These are phyloP conservation scores for Fonsecaea nubica DNA, from an alignment of 2,329 filamentous ascomycete genomes.

Conservation along the genomic window DNA sequence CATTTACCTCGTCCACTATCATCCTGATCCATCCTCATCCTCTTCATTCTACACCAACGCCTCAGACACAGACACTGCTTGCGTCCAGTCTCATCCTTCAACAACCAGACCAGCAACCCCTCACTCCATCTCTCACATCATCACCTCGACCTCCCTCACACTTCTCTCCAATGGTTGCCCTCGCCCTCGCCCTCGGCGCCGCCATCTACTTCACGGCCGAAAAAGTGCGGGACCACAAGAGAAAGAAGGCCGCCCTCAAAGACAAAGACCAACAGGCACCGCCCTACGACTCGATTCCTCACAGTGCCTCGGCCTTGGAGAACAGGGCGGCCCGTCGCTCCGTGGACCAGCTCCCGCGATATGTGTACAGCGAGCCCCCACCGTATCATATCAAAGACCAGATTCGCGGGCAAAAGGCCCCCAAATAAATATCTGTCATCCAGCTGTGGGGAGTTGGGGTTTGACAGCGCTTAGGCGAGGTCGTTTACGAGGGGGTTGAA, in stretches of 20 bases:
- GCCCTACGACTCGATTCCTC: background rate
- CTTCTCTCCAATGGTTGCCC: conserved; percentile 21
- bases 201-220: conserved; percentile 23
- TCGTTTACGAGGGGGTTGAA: too few relatives aligned
- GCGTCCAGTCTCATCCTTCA: too few relatives aligned
- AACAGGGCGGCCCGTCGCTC: background rate
- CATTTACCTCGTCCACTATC: too few relatives aligned
- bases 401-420: background rate
- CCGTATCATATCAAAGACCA: background rate
- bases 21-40: too few relatives aligned
- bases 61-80: background rate
- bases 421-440: background rate
- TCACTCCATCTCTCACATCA: background rate
- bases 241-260: conserved; percentile 21
- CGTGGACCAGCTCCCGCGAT: background rate
- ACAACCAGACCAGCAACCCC: too few relatives aligned
- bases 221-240: conserved; percentile 22
- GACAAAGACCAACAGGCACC: conserved; percentile 20
- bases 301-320: background rate
- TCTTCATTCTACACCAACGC: background rate
- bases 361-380: background rate
- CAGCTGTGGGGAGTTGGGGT: too few relatives aligned
- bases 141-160: background rate
- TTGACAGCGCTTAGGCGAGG: too few relatives aligned
- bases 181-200: conserved; percentile 22